These are phyloP conservation scores for Russula dissimulans DNA, from an alignment of 768 basidiomycete genomes.

Conservation along the genomic window DNA sequence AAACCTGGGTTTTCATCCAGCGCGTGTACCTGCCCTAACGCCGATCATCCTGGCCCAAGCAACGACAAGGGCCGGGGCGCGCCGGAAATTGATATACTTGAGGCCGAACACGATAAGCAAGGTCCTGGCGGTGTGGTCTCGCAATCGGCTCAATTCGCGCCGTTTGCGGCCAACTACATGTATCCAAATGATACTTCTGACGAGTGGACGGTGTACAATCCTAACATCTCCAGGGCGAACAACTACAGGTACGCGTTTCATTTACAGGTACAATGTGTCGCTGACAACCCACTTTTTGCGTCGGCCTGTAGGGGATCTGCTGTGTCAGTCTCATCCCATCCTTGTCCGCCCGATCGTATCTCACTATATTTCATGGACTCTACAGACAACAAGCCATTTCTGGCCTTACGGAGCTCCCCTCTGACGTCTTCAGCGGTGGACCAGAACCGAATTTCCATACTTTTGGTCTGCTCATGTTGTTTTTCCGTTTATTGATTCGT, in stretches of 20 bases:
- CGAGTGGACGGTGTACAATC: constrained; percentile 29
- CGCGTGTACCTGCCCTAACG: constrained; percentile 65
- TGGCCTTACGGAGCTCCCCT: constrained; percentile 37
- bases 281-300: background rate
- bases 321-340: constrained; percentile 26
- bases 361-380: background rate
- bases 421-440: constrained; percentile 45
- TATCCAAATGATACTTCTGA: constrained; percentile 30
- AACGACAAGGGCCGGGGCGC: constrained; percentile 51
- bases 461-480: constrained; percentile 29
- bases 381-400: constrained; percentile 42
- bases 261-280: background rate
- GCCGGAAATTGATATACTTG: constrained; percentile 78
- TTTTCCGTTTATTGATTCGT: background rate
- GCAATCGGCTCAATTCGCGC: constrained; percentile 69
- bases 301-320: constrained; percentile 37
- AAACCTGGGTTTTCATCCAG: constrained; percentile 26
- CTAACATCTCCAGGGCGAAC: constrained; percentile 29
- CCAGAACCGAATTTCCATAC: constrained; percentile 42
- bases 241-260: constrained; percentile 27
- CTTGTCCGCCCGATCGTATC: background rate
- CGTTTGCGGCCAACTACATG: constrained; percentile 39
- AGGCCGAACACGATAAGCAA: constrained; percentile 59
- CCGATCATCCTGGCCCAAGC: constrained; percentile 70
- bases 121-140: constrained; percentile 48